Evolutionary conservation across 169 alveolate species (phyloP), one percentile per base, ranked within the genome.

Genomic region (Theileria parva): DNA sequence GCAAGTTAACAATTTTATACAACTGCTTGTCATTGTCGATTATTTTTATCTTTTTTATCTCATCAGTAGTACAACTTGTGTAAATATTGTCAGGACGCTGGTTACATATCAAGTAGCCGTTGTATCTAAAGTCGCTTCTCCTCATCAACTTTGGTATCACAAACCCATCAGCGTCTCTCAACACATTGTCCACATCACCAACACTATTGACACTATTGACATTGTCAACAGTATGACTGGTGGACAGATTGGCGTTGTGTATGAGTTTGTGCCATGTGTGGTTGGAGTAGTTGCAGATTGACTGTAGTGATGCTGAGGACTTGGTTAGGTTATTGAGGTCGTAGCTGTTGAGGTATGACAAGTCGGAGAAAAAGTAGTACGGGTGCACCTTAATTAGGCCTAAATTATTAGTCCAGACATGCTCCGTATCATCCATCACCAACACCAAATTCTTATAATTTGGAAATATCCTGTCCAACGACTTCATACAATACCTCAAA

Each of bases 391-490:
- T 76, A 0, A 83, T 76, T 25, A 83, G 23, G n/a, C 81, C 86
- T 27, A 77, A 75, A 19, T 74, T 27, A 23, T 39, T 37, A 27
- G 28, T 39, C 89, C 89, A 83, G 13, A 77, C 67, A 51, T 77
- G 79, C 55, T 83, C 89, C 8, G 86, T 68, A 48, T 83, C 89
- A 39, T 83, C 89, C 34, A 83, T 32, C 25, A 83, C 57, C 11
- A 75, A 63, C 28, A 83, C 65, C 1, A 67, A 44, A 34, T 77
- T 70, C 17, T 70, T 27, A 69, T 83, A 60, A 57, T 83, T 83
- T 28, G 89, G 89, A 86, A 83, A 83, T 23, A 83, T 74, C 9
- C 86, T 77, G 27, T 75, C 66, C 61, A 83, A 81, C 30, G 89
- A 68, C 37, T 83, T 83, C 69, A 39, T 48, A 65, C 68, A 21